A percentile compares a stretch with the other conserved stretches of the same genome.
phyloP scores from a whole-genome alignment of 2,329 filamentous ascomycete genomes.

The Cercospora citrullina region DNA sequence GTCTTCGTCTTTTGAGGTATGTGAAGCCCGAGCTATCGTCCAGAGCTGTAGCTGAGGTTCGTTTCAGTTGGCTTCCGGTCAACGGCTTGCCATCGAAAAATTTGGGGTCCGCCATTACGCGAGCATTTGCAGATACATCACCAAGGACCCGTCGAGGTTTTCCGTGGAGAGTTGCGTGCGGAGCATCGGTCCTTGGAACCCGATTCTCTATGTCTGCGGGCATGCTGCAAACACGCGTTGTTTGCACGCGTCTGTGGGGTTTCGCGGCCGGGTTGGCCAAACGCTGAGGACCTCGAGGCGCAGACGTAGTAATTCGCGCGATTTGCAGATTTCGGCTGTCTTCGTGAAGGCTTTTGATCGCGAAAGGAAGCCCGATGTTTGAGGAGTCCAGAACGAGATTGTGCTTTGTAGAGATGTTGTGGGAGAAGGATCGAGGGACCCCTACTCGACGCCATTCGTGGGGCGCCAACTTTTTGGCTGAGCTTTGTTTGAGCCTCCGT shows the following conservation, averaged over 20 bases:
- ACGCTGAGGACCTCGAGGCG: not conserved
- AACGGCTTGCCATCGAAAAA: slow-evolving; percentile 28
- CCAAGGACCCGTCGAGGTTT: slow-evolving; percentile 31
- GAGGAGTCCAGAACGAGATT: not conserved
- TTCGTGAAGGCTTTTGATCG: not conserved
- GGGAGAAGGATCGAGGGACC: not conserved
- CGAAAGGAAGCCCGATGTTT: not conserved
- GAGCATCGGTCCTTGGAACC: slow-evolving; percentile 9
- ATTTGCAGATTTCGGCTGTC: not conserved
- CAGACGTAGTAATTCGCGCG: not conserved
- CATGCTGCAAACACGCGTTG: slow-evolving; percentile 9
- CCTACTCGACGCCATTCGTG: not conserved
- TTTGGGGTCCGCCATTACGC: slow-evolving; percentile 19
- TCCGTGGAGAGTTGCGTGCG: slow-evolving; percentile 10
- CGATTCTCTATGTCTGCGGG: slow-evolving; percentile 14
- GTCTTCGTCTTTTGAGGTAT: slow-evolving; percentile 38
- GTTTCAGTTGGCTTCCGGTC: slow-evolving; percentile 37
- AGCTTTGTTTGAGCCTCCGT: not conserved
- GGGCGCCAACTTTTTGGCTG: not conserved
- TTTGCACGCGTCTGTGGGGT: slow-evolving; percentile 13
- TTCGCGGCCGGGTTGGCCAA: not conserved
- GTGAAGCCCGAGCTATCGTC: slow-evolving; percentile 37
- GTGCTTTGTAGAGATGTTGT: not conserved
- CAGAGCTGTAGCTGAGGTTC: slow-evolving; percentile 35
- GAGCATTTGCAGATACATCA: slow-evolving; percentile 38